Evolutionary conservation across 2,329 filamentous ascomycete genomes (phyloP).

Genomic region (Cercospora berteroae): DNA sequence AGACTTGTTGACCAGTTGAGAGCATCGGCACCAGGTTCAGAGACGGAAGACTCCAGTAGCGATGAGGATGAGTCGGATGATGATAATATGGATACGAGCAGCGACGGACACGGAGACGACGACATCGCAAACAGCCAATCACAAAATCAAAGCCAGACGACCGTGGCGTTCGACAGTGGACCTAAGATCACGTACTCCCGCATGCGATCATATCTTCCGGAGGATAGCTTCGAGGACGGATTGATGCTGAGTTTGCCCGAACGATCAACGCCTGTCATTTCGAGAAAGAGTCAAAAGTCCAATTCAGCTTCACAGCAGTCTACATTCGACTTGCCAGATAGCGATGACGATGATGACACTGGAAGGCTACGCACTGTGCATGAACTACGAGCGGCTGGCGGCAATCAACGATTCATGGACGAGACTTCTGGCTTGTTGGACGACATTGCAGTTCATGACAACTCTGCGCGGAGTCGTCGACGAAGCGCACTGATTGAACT

Average conservation of each 20-base stretch:
- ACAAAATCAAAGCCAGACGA: slow-evolving; percentile 20
- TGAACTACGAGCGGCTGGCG: slow-evolving; percentile 59
- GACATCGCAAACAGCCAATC: slow-evolving; percentile 12
- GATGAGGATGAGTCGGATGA: slow-evolving; percentile 23
- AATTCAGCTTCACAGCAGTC: slow-evolving; percentile 29
- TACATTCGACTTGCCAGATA: slow-evolving; percentile 43
- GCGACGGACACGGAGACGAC: slow-evolving; percentile 11
- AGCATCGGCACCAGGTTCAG: slow-evolving; percentile 30
- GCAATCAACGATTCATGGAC: slow-evolving; percentile 56
- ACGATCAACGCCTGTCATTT: slow-evolving; percentile 11
- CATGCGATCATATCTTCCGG: slow-evolving; percentile 59
- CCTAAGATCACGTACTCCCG: slow-evolving; percentile 57
- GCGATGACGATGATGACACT: slow-evolving; percentile 46
- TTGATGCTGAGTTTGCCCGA: slow-evolving; percentile 35
- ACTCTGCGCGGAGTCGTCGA: slow-evolving; percentile 46
- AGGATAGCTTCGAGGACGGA: slow-evolving; percentile 45
- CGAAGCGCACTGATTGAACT: slow-evolving; percentile 57
- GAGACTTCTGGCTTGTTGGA: slow-evolving; percentile 58
- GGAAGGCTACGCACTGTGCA: slow-evolving; percentile 57
- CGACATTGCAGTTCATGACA: slow-evolving; percentile 53
- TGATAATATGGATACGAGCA: slow-evolving; percentile 23
- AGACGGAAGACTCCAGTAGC: slow-evolving; percentile 22
- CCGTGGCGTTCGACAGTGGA: slow-evolving; percentile 28
- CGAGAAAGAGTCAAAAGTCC: slow-evolving; percentile 17
- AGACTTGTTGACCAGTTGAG: slow-evolving; percentile 38